These are phyloP conservation scores for Wickerhamomyces sp. DNA, from an alignment of 1,139 yeast genomes.

Conservation along the genomic window DNA sequence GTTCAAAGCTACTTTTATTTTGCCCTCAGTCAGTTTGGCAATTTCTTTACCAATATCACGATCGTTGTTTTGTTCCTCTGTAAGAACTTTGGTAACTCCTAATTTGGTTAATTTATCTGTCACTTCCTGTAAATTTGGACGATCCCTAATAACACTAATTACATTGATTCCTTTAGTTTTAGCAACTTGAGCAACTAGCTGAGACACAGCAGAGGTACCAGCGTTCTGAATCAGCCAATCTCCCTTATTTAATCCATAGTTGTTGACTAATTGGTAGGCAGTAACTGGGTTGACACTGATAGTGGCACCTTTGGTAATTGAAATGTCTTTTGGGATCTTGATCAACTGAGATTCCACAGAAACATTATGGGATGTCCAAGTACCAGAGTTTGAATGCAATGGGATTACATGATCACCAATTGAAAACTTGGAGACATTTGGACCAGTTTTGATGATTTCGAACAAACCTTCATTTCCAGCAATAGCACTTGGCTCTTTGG, in stretches of 20 bases:
- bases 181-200: constrained; percentile 86
- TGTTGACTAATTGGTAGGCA: constrained; percentile 83
- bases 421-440: constrained; percentile 36
- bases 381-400: constrained; percentile 77
- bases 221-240: constrained; percentile 98
- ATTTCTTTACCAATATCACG: constrained; percentile 58
- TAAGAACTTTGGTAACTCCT: constrained; percentile 89
- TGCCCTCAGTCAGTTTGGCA: constrained; percentile 57
- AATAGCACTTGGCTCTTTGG: constrained; percentile 62
- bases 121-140: constrained; percentile 63
- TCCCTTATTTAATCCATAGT: constrained; percentile 59
- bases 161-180: constrained; percentile 75
- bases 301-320: constrained; percentile 76
- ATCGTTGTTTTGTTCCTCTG: constrained; percentile 78
- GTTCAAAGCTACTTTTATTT: constrained; percentile 74
- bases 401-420: constrained; percentile 93
- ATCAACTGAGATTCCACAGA: constrained; percentile 48
- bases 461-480: constrained; percentile 95
- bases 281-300: constrained; percentile 89
- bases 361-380: constrained; percentile 87
- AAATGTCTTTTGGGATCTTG: constrained; percentile 44
- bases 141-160: constrained; percentile 81
- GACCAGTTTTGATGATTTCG: constrained; percentile 74
- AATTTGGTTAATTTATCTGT: constrained; percentile 47
- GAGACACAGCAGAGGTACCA: constrained; percentile 95